Evolutionary conservation across 495 filamentous ascomycete genomes (phyloP).

Genomic region (Tuber indicum): DNA sequence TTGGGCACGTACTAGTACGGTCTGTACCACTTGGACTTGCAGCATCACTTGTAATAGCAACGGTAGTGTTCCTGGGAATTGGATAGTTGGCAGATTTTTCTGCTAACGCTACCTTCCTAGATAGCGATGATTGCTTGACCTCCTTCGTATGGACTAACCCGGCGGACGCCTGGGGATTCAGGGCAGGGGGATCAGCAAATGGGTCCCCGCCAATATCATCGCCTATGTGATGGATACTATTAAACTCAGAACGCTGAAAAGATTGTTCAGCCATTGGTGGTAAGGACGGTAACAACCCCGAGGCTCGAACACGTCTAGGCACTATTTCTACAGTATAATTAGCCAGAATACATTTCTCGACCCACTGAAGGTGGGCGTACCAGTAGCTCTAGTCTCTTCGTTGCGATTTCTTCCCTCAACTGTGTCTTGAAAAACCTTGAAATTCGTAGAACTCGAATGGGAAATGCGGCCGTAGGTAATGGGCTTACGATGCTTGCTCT

Average conservation of each 20-base stretch:
- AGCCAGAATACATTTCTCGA: slow-evolving; percentile 13
- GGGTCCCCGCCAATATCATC: slow-evolving; percentile 14
- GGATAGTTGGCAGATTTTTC: slow-evolving; percentile 24
- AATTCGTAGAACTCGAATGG: slow-evolving; percentile 14
- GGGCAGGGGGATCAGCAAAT: slow-evolving; percentile 14
- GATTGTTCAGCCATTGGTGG: neutral
- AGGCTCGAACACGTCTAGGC: neutral
- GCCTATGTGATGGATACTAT: neutral
- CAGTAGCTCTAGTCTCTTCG: neutral
- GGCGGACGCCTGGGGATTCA: neutral
- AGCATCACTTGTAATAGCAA: neutral
- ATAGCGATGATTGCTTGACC: neutral
- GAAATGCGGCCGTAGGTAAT: slow-evolving; percentile 28
- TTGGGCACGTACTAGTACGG: neutral
- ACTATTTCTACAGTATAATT: neutral
- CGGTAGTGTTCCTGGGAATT: neutral
- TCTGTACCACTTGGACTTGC: neutral
- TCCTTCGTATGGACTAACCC: neutral
- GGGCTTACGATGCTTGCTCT: slow-evolving; percentile 14
- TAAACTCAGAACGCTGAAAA: neutral
- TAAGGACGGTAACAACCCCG: neutral
- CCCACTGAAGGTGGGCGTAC: neutral
- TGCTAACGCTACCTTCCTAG: slow-evolving; percentile 10
- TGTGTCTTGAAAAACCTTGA: slow-evolving; percentile 30
- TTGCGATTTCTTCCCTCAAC: slow-evolving; percentile 8